Percentiles rank a stretch among this genome's conserved stretches.
Evolutionary conservation across 1,284 basidiomycete genomes (phyloP).

Genomic region (Salmacisia buchloeana): DNA sequence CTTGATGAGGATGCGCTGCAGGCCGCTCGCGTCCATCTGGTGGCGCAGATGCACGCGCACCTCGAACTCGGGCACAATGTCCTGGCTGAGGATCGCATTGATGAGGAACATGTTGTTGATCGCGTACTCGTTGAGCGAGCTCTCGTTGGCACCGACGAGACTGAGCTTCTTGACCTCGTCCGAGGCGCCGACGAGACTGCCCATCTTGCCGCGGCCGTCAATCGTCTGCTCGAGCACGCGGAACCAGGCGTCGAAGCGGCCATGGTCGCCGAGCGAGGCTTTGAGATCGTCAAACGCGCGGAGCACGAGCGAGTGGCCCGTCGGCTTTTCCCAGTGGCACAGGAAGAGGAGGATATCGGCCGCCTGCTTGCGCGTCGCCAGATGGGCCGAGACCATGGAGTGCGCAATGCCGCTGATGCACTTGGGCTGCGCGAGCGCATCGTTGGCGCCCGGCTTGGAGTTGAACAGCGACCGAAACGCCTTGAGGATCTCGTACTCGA

Average conservation of each 20-base stretch:
- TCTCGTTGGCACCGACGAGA: constrained; percentile 63
- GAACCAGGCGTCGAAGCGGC: constrained; percentile 82
- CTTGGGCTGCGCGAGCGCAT: constrained; percentile 70
- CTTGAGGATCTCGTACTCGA: constrained; percentile 86
- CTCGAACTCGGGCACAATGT: constrained; percentile 57
- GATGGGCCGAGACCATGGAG: constrained; percentile 75
- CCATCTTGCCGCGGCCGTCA: constrained; percentile 85
- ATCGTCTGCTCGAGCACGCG: constrained; percentile 72
- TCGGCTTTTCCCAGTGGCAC: constrained; percentile 54
- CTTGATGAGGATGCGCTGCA: constrained; percentile 68
- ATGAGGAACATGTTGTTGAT: constrained; percentile 41
- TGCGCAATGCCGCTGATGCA: constrained; percentile 77
- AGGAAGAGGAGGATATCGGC: constrained; percentile 66
- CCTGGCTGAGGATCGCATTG: constrained; percentile 39
- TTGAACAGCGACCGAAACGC: constrained; percentile 82
- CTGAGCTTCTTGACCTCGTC: constrained; percentile 67
- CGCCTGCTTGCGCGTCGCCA: constrained; percentile 73
- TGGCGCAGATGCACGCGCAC: constrained; percentile 75
- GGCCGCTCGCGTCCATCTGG: constrained; percentile 81
- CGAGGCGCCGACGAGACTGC: constrained; percentile 86
- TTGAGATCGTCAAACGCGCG: constrained; percentile 53
- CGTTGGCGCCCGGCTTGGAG: constrained; percentile 66
- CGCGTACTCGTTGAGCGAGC: constrained; percentile 62
- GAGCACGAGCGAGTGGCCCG: constrained; percentile 55
- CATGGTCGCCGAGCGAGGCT: constrained; percentile 31